Base-by-base conservation (phyloP, 257 asterid species). In the Solanum tarijense region DNA sequence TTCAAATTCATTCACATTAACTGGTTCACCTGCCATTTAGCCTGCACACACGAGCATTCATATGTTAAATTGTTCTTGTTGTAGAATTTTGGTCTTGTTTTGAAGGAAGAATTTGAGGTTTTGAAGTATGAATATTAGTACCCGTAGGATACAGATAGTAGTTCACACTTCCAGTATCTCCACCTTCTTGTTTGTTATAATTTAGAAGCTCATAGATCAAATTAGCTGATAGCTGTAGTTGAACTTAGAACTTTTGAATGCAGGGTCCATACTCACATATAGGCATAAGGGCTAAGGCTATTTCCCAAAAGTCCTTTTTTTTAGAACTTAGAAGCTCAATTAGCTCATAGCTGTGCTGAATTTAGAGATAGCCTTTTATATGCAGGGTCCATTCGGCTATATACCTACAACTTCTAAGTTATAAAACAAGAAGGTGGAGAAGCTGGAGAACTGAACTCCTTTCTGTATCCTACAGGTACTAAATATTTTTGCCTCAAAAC, bases 1-100 rank as follows among this genome's bases (percentile, higher is more conserved):
- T 91, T 93, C 88, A 89, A 90, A 94, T 74, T 91, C 95, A 39
- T 69, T 86, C 34, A 91, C 90, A 81, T 91, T 90, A 36, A 92
- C 91, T 8, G 90, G 90, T 88, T 93, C 95, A 85, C 78, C 69
- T n/a, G 89, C 92, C 95, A 94, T 94, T n/a, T 39, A 5, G 32
- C 87, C 92, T 91, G 89, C 78, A 87, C 20, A 39, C 52, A 14
- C 29, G 10, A 55, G n/a, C 55, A 35, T 83, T 55, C 71, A 9
- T 55, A 36, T 36, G 31, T 74, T 38, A 74, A 36, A 74, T 74
- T 25, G 34, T 18, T 55, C 25, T 55, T 55, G 66, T 55, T 20
- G 25, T 7, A 55, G 66, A 55, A 55, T 55, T 20, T 55, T 55
- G 66, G 66, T 55, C 66, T 55, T 55, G 66, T 7, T 55, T 55